Evolutionary conservation across 805 yeast genomes (phyloP).

Genomic region (Kuraishia capsulata): DNA sequence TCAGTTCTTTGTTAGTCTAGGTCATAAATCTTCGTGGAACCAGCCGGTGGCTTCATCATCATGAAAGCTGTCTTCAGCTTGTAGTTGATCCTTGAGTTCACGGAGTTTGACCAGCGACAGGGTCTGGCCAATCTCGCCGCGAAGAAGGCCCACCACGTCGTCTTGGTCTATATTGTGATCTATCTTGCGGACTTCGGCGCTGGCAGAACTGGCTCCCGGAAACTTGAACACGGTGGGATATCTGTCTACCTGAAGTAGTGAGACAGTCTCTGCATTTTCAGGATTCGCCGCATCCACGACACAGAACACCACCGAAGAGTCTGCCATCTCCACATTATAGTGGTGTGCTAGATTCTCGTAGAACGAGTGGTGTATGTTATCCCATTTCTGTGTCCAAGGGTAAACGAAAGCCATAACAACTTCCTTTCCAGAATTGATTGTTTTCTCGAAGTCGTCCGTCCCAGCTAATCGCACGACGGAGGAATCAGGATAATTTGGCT

Average conservation of each 20-base stretch:
- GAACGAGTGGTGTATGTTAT: slow-evolving; percentile 18
- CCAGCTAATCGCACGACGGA: slow-evolving; percentile 5
- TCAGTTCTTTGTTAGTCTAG: too few relatives aligned
- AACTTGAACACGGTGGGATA: slow-evolving; percentile 22
- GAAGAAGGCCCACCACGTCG: slow-evolving; percentile 16
- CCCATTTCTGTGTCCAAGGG: slow-evolving; percentile 27
- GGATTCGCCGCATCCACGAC: slow-evolving; percentile 23
- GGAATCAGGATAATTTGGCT: slow-evolving; percentile 21
- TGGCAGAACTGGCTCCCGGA: slow-evolving; percentile 9
- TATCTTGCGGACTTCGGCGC: slow-evolving; percentile 3
- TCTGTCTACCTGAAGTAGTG: slow-evolving; percentile 16
- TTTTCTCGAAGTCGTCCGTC: slow-evolving; percentile 8
- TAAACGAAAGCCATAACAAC: slow-evolving; percentile 23
- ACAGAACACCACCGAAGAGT: slow-evolving; percentile 14
- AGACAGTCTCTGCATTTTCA: slow-evolving; percentile 16
- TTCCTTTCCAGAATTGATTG: slow-evolving; percentile 7
- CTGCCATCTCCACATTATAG: slow-evolving; percentile 12
- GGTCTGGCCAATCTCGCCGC: slow-evolving; percentile 20
- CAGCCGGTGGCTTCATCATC: too few relatives aligned
- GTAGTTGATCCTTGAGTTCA: too few relatives aligned
- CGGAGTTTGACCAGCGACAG: too few relatives aligned
- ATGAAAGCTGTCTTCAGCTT: too few relatives aligned
- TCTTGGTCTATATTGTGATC: slow-evolving; percentile 15
- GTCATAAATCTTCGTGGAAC: too few relatives aligned
- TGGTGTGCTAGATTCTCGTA: slow-evolving; percentile 20